Conservation (phyloP, 768 basidiomycete genomes). For the Kwoniella botswanensis region DNA sequence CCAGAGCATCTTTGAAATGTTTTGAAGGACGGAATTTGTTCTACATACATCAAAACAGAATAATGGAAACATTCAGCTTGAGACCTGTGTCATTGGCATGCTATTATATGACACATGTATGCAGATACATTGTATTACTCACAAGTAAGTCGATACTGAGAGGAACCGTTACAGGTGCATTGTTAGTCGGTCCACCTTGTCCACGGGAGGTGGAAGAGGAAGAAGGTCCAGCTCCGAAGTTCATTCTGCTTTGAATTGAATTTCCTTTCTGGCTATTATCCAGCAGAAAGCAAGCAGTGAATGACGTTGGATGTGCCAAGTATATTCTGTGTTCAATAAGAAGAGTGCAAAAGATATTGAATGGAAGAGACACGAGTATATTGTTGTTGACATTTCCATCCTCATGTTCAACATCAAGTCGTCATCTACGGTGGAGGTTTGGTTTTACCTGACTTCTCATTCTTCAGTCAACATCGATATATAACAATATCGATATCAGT, state of each 20-base stretch:
- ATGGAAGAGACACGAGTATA: too few relatives aligned
- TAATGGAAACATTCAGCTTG: background rate
- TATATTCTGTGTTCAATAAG: too few relatives aligned
- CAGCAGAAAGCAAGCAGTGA: too few relatives aligned
- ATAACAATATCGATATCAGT: background rate
- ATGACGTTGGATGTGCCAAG: too few relatives aligned
- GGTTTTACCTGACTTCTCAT: too few relatives aligned
- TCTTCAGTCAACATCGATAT: too few relatives aligned
- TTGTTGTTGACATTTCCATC: too few relatives aligned
- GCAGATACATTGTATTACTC: background rate
- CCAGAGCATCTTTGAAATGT: constrained; percentile 29
- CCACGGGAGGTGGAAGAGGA: background rate
- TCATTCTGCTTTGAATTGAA: background rate
- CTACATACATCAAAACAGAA: background rate
- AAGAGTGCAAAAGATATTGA: too few relatives aligned
- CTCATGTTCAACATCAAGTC: too few relatives aligned
- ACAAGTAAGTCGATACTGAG: background rate
- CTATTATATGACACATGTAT: too few relatives aligned
- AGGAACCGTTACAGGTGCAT: background rate
- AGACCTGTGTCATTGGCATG: too few relatives aligned
- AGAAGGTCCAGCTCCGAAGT: background rate
- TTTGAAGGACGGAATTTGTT: constrained; percentile 24
- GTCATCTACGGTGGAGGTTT: background rate
- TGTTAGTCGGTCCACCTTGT: background rate
- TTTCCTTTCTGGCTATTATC: too few relatives aligned